Percentiles rank a stretch among this genome's conserved stretches.
These are phyloP conservation scores for Xylaria sp. DNA, from an alignment of 2,329 filamentous ascomycete genomes.

Conservation along the genomic window DNA sequence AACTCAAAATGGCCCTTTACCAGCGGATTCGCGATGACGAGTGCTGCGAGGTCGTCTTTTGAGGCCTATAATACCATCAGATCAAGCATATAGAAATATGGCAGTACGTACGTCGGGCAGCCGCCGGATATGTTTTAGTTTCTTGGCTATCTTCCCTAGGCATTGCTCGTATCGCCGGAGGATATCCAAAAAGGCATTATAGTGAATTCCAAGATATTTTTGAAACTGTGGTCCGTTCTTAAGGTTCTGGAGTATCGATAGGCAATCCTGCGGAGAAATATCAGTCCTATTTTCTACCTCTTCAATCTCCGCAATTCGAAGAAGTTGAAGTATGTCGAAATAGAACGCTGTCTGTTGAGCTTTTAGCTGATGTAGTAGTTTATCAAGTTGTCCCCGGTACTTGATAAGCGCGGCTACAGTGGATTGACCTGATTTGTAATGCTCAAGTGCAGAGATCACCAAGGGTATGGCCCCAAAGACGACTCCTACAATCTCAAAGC, in stretches of 20 bases:
- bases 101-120: neutral
- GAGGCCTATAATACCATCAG: neutral
- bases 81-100: neutral
- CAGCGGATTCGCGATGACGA: slow-evolving; percentile 2
- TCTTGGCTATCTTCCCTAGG: slow-evolving; percentile 30
- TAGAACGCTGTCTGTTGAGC: slow-evolving; percentile 29
- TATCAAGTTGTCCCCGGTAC: slow-evolving; percentile 27
- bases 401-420: slow-evolving; percentile 21
- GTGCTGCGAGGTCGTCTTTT: slow-evolving; percentile 19
- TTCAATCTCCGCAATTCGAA: slow-evolving; percentile 21
- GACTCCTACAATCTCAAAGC: too few relatives aligned
- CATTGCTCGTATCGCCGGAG: slow-evolving; percentile 30
- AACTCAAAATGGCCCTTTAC: slow-evolving; percentile 18
- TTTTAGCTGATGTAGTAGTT: slow-evolving; percentile 23
- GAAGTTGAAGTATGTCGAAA: slow-evolving; percentile 23
- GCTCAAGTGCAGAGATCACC: slow-evolving; percentile 19
- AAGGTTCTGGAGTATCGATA: slow-evolving; percentile 7
- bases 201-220: slow-evolving; percentile 24
- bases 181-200: slow-evolving; percentile 25
- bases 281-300: slow-evolving; percentile 12
- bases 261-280: slow-evolving; percentile 25
- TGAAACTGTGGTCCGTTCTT: slow-evolving; percentile 19
- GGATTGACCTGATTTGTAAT: slow-evolving; percentile 11
- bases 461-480: too few relatives aligned
- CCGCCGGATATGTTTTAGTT: slow-evolving; percentile 20